phyloP scores from a whole-genome alignment of 176 grass and related monocot genomes.

The Dactylis glomerata region DNA sequence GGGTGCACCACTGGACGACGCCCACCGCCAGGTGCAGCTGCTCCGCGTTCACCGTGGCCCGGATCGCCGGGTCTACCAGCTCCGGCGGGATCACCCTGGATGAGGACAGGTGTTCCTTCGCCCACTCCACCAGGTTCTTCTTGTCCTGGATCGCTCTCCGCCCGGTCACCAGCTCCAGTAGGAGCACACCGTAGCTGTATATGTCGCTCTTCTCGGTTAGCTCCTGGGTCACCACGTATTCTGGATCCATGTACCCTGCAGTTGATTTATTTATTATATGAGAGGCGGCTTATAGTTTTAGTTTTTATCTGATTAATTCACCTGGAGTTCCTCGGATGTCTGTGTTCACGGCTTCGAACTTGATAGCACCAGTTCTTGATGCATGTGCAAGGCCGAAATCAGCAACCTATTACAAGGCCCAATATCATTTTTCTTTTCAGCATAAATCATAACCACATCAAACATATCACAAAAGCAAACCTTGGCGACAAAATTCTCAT shows the following conservation, averaged over 20 bases:
- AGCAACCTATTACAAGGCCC: constrained; percentile 55
- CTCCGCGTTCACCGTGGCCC: constrained; percentile 47
- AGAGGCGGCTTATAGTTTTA: too few species aligned
- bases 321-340: constrained; percentile 97
- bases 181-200: constrained; percentile 90
- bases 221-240: constrained; percentile 91
- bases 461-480: constrained; percentile 21
- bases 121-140: constrained; percentile 88
- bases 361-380: constrained; percentile 82
- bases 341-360: constrained; percentile 90
- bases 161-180: constrained; percentile 82
- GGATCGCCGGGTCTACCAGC: constrained; percentile 60
- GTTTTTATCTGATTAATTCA: too few species aligned
- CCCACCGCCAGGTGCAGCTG: constrained; percentile 71
- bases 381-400: constrained; percentile 98
- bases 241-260: constrained; percentile 99
- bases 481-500: constrained; percentile 93
- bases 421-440: background rate
- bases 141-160: constrained; percentile 82
- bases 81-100: constrained; percentile 47
- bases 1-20: constrained; percentile 75
- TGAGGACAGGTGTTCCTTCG: constrained; percentile 53
- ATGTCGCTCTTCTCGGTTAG: constrained; percentile 98
- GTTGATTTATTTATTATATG: too few species aligned
- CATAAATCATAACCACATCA: background rate